phyloP scores from a whole-genome alignment of 805 yeast genomes.

The Kodamaea kaohsiungensis region DNA sequence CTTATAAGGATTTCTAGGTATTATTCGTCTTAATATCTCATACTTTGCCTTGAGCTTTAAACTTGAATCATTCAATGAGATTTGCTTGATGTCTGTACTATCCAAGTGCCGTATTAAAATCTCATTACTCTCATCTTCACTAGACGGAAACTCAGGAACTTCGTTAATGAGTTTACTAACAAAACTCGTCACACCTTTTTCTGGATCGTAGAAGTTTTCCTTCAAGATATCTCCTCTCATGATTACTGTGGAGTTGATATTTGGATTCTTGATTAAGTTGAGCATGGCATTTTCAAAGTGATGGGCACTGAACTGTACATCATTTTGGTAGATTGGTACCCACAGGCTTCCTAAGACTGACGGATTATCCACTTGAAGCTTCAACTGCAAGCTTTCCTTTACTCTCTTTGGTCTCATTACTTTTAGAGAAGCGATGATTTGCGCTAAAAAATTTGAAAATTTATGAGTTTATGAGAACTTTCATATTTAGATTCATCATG shows the following conservation, averaged over 20 bases:
- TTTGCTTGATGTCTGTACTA: constrained; percentile 32
- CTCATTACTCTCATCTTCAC: constrained; percentile 17
- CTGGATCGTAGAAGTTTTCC: constrained; percentile 46
- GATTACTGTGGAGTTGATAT: constrained; percentile 88
- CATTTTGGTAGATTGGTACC: constrained; percentile 56
- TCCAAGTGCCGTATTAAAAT: constrained; percentile 34
- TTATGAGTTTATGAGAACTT: not conserved
- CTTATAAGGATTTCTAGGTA: constrained; percentile 90
- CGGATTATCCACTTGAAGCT: constrained; percentile 9
- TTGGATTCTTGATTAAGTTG: constrained; percentile 78
- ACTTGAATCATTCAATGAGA: constrained; percentile 24
- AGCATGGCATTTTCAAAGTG: constrained; percentile 79
- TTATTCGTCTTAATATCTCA: constrained; percentile 74
- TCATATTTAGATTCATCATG: no score
- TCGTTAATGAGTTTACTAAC: constrained; percentile 26
- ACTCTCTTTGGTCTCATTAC: constrained; percentile 4
- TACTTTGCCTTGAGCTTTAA: constrained; percentile 33
- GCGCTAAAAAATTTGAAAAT: not conserved
- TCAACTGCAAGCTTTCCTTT: constrained; percentile 6
- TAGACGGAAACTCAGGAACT: constrained; percentile 37
- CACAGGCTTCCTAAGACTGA: constrained; percentile 61
- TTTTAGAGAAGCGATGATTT: not conserved
- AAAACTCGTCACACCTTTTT: constrained; percentile 29
- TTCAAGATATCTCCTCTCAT: constrained; percentile 80
- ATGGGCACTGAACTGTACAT: constrained; percentile 48